Conservation (phyloP, 495 filamentous ascomycete genomes). For the Daldinia grandis region DNA sequence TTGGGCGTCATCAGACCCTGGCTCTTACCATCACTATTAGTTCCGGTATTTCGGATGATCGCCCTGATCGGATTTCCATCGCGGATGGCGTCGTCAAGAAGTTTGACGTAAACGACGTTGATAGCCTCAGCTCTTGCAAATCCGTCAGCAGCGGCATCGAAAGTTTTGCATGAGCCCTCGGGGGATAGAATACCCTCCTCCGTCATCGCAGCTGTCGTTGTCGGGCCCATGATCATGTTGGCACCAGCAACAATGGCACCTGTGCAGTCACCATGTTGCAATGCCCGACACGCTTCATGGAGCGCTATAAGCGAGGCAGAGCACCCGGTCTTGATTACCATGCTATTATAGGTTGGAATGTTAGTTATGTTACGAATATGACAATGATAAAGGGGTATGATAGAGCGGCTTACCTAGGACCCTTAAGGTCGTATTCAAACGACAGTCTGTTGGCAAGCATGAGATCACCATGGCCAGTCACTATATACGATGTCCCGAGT, state of each 20-base stretch:
- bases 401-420: slow-evolving; percentile 31
- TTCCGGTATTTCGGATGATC: slow-evolving; percentile 57
- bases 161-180: slow-evolving; percentile 21
- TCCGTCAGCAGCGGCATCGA: slow-evolving; percentile 52
- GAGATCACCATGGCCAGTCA: slow-evolving; percentile 45
- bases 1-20: slow-evolving; percentile 57
- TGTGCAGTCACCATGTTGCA: slow-evolving; percentile 48
- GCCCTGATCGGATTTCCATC: slow-evolving; percentile 62
- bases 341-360: background rate
- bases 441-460: slow-evolving; percentile 65
- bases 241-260: slow-evolving; percentile 54
- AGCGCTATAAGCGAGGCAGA: slow-evolving; percentile 61
- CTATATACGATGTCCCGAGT: slow-evolving; percentile 19
- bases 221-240: slow-evolving; percentile 54
- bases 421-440: slow-evolving; percentile 47
- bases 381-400: background rate
- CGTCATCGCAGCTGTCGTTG: background rate
- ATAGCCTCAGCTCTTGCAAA: slow-evolving; percentile 50
- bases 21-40: slow-evolving; percentile 56
- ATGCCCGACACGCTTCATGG: slow-evolving; percentile 57
- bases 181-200: background rate
- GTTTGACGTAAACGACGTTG: slow-evolving; percentile 55
- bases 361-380: background rate
- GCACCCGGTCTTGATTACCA: slow-evolving; percentile 59
- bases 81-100: slow-evolving; percentile 56